Evolutionary conservation across 441 rosid species (phyloP), one percentile per base, ranked within the genome.

Genomic region (Melastoma candidum): DNA sequence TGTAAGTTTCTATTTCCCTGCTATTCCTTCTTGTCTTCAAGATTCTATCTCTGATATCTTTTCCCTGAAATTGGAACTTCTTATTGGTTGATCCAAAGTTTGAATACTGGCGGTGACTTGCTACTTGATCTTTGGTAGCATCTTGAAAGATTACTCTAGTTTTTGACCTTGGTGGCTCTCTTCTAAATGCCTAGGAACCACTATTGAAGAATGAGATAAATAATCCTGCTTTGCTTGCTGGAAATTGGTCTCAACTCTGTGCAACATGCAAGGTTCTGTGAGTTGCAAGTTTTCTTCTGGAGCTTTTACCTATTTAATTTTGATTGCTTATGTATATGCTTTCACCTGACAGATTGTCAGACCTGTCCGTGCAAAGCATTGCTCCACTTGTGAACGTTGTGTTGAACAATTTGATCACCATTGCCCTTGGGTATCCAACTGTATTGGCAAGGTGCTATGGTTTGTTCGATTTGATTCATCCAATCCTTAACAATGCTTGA

Each of bases 391-490:
- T 62, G 83, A 87, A 71, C 90, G 93, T 46, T 93, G 97, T 74
- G 97, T 93, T 61, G 95, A 93, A 60, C 99, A 93, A 63, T 93
- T 93, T 67, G 99, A 93, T 66, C 99, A 93, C 74, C 97, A 93
- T 67, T 93, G 95, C 71, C 99, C 99, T 43, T 93, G 96, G 99
- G 96, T 89, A 43, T 89, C 99, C 64, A 93, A 93, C 72, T 93
- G 99, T 73, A 81, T 93, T 56, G 97, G 99, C 74, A 93, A 89
- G 93, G 99, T 93, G 66, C 26, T 66, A 66, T 54, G 36, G 47
- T 43, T 53, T 65, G 41, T 9, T 6, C 41, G 41, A 36, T 36
- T 36, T 36, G 41, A 36, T 36, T 6, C 6, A 36, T 36, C 8
- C 41, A 36, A 1, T 36, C 8, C 41, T 36, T 36, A 4, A 6